These are phyloP conservation scores for Chlorella ohadii DNA, from an alignment of 139 green algal genomes.

Conservation along the genomic window DNA sequence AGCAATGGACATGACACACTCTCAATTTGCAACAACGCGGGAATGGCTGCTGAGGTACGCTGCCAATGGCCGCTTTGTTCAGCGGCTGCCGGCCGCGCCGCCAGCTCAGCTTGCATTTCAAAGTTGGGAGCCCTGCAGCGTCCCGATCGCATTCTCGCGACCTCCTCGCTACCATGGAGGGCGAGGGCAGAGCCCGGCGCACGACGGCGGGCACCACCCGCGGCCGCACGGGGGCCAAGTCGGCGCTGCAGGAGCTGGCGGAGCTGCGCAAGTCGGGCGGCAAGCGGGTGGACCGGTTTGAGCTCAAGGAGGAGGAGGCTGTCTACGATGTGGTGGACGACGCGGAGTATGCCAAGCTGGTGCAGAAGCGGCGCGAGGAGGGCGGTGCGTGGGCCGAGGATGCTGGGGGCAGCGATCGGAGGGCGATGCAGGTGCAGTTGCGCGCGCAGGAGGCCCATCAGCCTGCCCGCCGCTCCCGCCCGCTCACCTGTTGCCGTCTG, in stretches of 20 bases:
- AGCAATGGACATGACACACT: too few species aligned
- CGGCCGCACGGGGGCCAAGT: conserved; percentile 1
- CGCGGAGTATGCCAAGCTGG: conserved; percentile 87
- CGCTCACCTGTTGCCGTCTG: not conserved
- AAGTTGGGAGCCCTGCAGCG: too few species aligned
- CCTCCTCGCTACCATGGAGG: not conserved
- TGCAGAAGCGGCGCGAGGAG: conserved; percentile 84
- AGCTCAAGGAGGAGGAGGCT: conserved; percentile 82
- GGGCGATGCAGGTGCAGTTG: not conserved
- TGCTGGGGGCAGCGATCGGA: not conserved
- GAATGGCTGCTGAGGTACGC: too few species aligned
- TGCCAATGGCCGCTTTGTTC: too few species aligned
- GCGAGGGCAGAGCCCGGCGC: not conserved
- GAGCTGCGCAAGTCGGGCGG: conserved; percentile 52
- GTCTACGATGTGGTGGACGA: conserved; percentile 95
- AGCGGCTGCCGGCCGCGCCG: too few species aligned
- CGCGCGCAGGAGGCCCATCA: not conserved
- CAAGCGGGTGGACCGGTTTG: conserved; percentile 69
- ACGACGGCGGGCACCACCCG: too few species aligned
- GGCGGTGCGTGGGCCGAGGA: conserved; percentile 58
- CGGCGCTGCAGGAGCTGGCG: conserved; percentile 47
- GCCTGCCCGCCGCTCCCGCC: not conserved
- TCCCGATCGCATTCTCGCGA: too few species aligned
- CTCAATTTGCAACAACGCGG: too few species aligned
- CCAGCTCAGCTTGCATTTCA: too few species aligned